Conservation (phyloP, 2,329 filamentous ascomycete genomes). For the Monilinia fructigena region DNA sequence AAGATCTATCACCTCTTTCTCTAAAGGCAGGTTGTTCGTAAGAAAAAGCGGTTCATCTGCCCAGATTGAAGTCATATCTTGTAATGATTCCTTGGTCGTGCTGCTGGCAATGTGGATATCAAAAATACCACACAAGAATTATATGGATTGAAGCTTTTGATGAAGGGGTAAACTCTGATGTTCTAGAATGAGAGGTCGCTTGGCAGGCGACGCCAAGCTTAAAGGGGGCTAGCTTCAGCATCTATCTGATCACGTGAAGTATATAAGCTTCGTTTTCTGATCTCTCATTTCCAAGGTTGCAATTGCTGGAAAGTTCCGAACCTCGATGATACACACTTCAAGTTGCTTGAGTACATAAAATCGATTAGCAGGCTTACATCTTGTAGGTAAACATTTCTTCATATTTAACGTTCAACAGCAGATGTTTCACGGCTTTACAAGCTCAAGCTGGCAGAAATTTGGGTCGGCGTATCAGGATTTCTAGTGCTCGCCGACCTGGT, state of each 20-base stretch:
- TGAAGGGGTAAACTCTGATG: slow-evolving; percentile 2
- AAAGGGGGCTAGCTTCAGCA: background rate
- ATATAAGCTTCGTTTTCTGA: background rate
- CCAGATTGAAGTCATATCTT: background rate
- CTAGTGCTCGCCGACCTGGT: background rate
- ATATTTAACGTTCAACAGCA: too few relatives aligned
- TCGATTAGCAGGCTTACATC: too few relatives aligned
- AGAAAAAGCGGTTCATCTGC: background rate
- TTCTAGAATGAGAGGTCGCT: background rate
- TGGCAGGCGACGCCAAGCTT: background rate
- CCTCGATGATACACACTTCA: too few relatives aligned
- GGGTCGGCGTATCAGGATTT: background rate
- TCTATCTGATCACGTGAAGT: background rate
- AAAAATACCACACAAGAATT: background rate
- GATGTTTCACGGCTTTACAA: too few relatives aligned
- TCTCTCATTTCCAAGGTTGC: too few relatives aligned
- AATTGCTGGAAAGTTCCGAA: too few relatives aligned
- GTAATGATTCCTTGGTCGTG: background rate
- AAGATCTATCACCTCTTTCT: background rate
- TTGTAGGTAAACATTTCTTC: too few relatives aligned
- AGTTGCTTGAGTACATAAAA: too few relatives aligned
- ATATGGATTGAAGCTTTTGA: background rate
- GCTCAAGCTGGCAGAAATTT: too few relatives aligned
- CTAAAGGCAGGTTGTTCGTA: background rate
- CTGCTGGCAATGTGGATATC: too few relatives aligned